phyloP scores from a whole-genome alignment of 257 asterid species.

The Marsdenia floribunda region DNA sequence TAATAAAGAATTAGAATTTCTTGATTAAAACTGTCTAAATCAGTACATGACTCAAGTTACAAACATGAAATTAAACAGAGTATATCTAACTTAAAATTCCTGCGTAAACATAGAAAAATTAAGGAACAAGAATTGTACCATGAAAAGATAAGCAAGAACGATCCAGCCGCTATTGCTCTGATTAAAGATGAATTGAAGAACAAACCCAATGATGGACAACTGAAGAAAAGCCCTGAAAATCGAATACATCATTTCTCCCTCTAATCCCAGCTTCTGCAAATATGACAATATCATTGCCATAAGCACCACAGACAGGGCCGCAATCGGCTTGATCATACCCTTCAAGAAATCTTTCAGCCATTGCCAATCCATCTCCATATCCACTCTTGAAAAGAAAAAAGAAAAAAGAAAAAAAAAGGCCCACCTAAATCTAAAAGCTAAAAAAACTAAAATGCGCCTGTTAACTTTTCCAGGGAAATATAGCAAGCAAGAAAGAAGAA shows the following conservation, averaged over 20 bases:
- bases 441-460: background rate
- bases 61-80: no score
- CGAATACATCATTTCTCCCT: constrained; percentile 67
- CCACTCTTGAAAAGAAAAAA: no score
- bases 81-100: no score
- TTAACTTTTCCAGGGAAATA: background rate
- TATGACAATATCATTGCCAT: constrained; percentile 64
- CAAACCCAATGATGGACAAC: constrained; percentile 78
- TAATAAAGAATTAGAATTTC: no score
- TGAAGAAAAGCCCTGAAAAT: constrained; percentile 84
- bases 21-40: background rate
- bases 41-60: no score
- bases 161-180: constrained; percentile 65
- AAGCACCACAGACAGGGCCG: constrained; percentile 76
- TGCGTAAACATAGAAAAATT: no score
- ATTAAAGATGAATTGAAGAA: constrained; percentile 73
- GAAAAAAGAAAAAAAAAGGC: no score
- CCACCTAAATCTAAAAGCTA: background rate
- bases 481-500: background rate
- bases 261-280: constrained; percentile 64
- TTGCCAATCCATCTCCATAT: constrained; percentile 25
- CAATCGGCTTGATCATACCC: constrained; percentile 83
- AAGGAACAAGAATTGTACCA: constrained; percentile 37
- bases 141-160: constrained; percentile 79
- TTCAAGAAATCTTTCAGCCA: constrained; percentile 59